phyloP scores from a whole-genome alignment of 2,329 filamentous ascomycete genomes.

The Chaetomiaceae sp. region DNA sequence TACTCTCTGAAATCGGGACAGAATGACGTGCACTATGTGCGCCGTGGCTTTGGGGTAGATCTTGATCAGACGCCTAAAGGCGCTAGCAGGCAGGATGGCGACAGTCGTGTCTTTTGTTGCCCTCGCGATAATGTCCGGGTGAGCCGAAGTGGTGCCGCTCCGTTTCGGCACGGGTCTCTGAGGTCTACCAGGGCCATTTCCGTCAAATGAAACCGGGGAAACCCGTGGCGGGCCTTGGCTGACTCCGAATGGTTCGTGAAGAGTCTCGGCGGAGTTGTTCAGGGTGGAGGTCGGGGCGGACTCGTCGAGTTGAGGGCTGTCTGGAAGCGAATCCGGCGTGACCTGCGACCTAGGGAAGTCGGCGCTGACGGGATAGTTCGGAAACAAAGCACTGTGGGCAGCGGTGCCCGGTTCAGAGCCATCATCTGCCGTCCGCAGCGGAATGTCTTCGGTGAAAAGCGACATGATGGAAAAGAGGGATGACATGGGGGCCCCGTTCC shows the following conservation, averaged over 20 bases:
- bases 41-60: constrained; percentile 95
- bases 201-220: constrained; percentile 70
- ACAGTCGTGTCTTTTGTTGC: constrained; percentile 96
- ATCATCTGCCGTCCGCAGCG: constrained; percentile 66
- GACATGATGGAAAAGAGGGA: constrained; percentile 96
- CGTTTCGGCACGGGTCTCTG: constrained; percentile 42
- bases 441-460: constrained; percentile 91
- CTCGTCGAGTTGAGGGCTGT: constrained; percentile 36
- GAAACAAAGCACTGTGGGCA: constrained; percentile 28
- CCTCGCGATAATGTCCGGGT: constrained; percentile 94
- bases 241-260: constrained; percentile 30
- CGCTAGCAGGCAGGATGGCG: constrained; percentile 94
- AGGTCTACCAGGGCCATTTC: constrained; percentile 28
- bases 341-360: constrained; percentile 31
- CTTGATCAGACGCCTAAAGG: constrained; percentile 85
- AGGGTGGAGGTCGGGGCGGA: too few relatives aligned
- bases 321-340: constrained; percentile 36
- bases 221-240: constrained; percentile 52
- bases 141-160: constrained; percentile 65
- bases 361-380: constrained; percentile 28
- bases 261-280: constrained; percentile 15
- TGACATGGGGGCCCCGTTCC: constrained; percentile 97
- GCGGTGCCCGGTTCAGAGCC: constrained; percentile 28
- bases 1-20: constrained; percentile 89
- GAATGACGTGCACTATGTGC: constrained; percentile 95